Base-by-base conservation (phyloP, 1,139 yeast genomes). In the Lodderomyces jiufengensis region DNA sequence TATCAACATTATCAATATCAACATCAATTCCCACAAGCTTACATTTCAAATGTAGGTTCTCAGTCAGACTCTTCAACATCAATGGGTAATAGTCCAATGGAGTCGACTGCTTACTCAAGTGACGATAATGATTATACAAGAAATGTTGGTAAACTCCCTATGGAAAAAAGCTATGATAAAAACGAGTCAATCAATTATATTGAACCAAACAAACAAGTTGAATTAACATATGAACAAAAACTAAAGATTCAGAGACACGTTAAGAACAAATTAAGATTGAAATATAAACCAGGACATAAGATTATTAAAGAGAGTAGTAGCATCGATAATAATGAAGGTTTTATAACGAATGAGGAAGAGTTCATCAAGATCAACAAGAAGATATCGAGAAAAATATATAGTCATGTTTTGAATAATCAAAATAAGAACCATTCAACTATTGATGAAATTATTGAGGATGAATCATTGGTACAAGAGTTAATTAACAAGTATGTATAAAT, bases 231-330 rank as follows among this genome's bases (percentile, higher is more conserved):
- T 14, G 70, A 64, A 24, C 74, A 73, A 41, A 80, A 80, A 46
- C 54, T 56, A 6, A 57, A 52, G 38, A 69, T 80, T 14, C 86
- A 80, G 48, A 61, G 52, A 18, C 66, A 75, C 40, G 80, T 81
- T 6, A 58, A 86, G 26, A 60, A 63, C 22, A 64, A 58, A 12
- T 52, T 81, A 24, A 58, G 78, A 29, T 77, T 78, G 1, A 54
- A 72, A 21, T 78, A 76, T 47, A 40, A 40, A 29, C 43, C 43
- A 9, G 30, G 30, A 4, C 20, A 28, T 12, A 57, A n/a, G n/a
- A n/a, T n/a, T n/a, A 61, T 18, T 7, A 6, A 8, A 25, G 12
- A 61, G 63, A 10, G 32, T 33, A 6, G 24, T 32, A 5, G 9
- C 13, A 7, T 8, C 10, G 24, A 22, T 22, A 16, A 20, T 14